Base-by-base conservation (phyloP, 1,284 basidiomycete genomes). In the Ceratobasidium sp. region DNA sequence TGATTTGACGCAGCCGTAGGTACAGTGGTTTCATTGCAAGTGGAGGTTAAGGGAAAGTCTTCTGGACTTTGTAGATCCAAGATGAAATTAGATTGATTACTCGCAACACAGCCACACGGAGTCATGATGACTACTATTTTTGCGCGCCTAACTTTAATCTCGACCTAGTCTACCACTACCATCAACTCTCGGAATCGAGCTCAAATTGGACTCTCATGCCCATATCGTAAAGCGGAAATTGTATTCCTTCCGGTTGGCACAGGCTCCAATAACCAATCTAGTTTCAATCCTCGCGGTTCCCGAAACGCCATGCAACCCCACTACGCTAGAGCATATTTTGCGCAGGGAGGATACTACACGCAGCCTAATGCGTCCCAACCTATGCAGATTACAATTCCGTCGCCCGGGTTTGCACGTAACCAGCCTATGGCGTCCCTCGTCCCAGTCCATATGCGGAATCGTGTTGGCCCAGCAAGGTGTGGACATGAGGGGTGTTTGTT, bases 401-500 rank as follows among this genome's bases (percentile, higher is more conserved):
- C 74, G 74, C 79, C 51, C 78, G 79, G 51, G 47, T 78, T 56
- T 78, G 78, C 69, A n/a, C 42, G 37, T 56, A 80, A 53, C 42
- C 66, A 61, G 39, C 61, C 35, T 31, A 65, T 64, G 71, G 63
- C 67, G 33, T 77, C 49, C n/a, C 56, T 73, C 54, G 28, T 56
- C 65, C 51, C 28, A 20, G 35, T 53, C 31, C 65, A 63, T 65
- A 76, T 68, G 65, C 89, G 53, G 28, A 74, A 74, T 31, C 71
- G 71, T 15, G 60, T 53, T 31, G 93, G 93, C 5, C 86, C 86
- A 77, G 81, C 79, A 78, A 87, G 87, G 75, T 97, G 95, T 83
- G 88, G 88, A 1, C 86, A 92, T 78, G 86, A 86, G 47, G 89
- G 89, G 17, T 97, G 95, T 83, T 82, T 83, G 8, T 98, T 95